Evolutionary conservation across 306 rosid genomes (phyloP), one percentile per base, ranked within the genome.

Genomic region (Cucurbita ficifolia): DNA sequence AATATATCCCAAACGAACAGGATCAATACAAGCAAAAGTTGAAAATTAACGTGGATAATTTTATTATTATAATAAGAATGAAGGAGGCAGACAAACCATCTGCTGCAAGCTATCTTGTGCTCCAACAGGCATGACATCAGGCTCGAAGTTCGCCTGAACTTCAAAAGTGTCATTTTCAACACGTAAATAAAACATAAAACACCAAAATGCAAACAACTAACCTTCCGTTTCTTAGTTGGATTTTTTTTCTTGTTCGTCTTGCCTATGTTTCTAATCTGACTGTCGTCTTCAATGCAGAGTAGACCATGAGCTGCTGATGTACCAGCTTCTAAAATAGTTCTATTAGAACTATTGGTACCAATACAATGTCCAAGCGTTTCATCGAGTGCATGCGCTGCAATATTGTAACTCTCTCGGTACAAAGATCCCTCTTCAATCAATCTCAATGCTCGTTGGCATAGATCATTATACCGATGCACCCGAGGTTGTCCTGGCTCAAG

Each of bases 151-250:
- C 87, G 84, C 84, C 99, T 91, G 89, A 83, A 84, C 73, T 71
- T 72, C 59, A 77, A 76, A 81, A 76, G 39, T 16, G 81, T 81
- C 74, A 79, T 55, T 35, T 76, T 73, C 40, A 70, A 64, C 45
- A 69, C 0, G n/a, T 0, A 65, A 62, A 61, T 70, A 49, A 75
- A 56, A 40, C 14, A 54, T 29, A 58, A 72, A 45, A 29, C 51
- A 55, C 74, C 64, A 65, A 38, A 35, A 58, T 67, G 72, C 33
- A 42, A 76, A 76, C 49, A 71, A 79, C 84, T 45, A 75, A 91
- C 99, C 97, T 91, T 91, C 86, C 93, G 86, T 84, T 91, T 94
- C 91, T 94, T 94, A 5, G 95, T 80, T 21, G 96, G 96, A 78
- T 88, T 86, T 81, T 86, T 94, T 83, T 94, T 94, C 81, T 84